Base-by-base conservation (phyloP, 352 stramenopile genomes). In the Phytophthora litchii region DNA sequence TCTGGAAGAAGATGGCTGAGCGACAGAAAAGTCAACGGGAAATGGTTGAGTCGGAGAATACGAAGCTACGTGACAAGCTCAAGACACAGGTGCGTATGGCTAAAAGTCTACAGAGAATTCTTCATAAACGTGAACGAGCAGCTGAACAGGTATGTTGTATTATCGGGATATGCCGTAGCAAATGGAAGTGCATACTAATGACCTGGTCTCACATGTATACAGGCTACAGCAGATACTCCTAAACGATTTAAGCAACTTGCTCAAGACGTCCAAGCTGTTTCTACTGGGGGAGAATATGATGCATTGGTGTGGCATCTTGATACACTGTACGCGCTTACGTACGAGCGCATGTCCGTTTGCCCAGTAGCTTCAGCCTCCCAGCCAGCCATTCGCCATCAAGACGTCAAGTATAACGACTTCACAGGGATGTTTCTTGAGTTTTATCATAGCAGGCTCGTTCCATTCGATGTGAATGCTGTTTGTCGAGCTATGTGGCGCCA, bases 1-100 rank as follows among this genome's bases (percentile, higher is more conserved):
- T 83, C 27, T 84, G 77, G 77, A 68, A 76, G 42, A 67, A 72
- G 11, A 67, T 86, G 44, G 77, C 77, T 1, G 59, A 74, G 35
- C 55, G 71, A 25, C 61, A 79, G 41, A 70, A 74, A 19, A 57
- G 51, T 21, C 70, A 73, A 37, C 60, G 60, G 10, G 34, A 65
- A 5, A 9, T 60, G 11, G 59, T 72, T 0, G 71, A 83, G 47
- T 61, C 51, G 1, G 74, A 83, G 50, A 82, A 86, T 38, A 48
- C 57, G 9, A 70, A 70, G 14, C 65, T 86, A 11, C 67, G 68
- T n/a, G 48, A 68, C 17, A 76, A 80, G 42, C 66, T 84, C 7
- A 78, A 83, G 46, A 69, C 57, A 27, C 68, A 81, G 21, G 48
- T 81, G 14, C 64, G 67, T 13, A 69, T 78, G 53, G 69, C 69